These are phyloP conservation scores for Beauveria varroae DNA, from an alignment of 2,329 filamentous ascomycete genomes.

Conservation along the genomic window DNA sequence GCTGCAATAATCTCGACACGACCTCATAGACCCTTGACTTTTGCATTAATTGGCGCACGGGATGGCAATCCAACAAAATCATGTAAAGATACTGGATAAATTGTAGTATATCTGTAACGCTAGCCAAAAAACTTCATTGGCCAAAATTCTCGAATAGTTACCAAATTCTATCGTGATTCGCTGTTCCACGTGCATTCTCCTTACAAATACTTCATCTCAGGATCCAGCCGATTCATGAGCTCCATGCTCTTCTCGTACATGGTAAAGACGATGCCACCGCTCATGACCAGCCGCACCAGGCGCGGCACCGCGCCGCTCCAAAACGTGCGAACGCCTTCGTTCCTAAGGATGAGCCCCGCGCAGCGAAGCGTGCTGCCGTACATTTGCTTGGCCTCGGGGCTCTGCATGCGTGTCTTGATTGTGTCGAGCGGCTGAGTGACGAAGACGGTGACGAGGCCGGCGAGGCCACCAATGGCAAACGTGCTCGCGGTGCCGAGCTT, in stretches of 20 bases:
- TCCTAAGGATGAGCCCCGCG: slow-evolving; percentile 72
- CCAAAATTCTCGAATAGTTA: background rate
- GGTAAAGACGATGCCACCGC: slow-evolving; percentile 94
- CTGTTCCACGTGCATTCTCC: background rate
- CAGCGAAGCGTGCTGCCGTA: slow-evolving; percentile 89
- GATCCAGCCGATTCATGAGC: slow-evolving; percentile 70
- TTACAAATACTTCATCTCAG: slow-evolving; percentile 74
- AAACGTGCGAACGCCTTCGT: slow-evolving; percentile 83
- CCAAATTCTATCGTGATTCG: background rate
- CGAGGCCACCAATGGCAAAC: slow-evolving; percentile 82
- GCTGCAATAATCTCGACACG: slow-evolving; percentile 34
- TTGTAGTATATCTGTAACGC: slow-evolving; percentile 11
- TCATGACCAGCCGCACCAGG: slow-evolving; percentile 76
- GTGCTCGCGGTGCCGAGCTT: slow-evolving; percentile 84
- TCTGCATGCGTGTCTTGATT: slow-evolving; percentile 97
- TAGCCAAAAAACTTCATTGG: background rate
- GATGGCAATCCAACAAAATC: background rate
- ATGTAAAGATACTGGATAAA: slow-evolving; percentile 3
- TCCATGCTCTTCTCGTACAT: slow-evolving; percentile 99
- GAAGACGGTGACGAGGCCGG: slow-evolving; percentile 85
- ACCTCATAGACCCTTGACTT: background rate
- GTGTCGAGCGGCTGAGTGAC: slow-evolving; percentile 75
- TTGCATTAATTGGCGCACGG: slow-evolving; percentile 6
- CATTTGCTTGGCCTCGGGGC: slow-evolving; percentile 68
- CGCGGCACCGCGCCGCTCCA: slow-evolving; percentile 91